Conservation (phyloP, 192 early-diverging fungal species). For the Rhizophagus clarus region DNA sequence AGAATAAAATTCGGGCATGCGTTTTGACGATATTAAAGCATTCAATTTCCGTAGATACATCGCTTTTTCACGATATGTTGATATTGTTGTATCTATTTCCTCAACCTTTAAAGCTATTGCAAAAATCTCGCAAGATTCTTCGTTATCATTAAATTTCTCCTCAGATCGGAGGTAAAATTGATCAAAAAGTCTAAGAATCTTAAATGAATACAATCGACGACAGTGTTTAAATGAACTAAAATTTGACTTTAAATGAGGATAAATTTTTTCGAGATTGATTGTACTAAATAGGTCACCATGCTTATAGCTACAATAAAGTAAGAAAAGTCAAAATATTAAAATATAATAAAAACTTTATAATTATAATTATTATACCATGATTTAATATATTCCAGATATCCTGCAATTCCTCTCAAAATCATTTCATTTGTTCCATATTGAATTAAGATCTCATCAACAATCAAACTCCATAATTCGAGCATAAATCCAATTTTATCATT, state of each 20-base stretch:
- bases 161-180: constrained; percentile 54
- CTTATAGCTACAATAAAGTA: neutral
- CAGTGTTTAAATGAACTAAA: constrained; percentile 59
- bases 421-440: constrained; percentile 50
- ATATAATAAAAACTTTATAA: neutral
- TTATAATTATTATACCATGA: constrained; percentile 1
- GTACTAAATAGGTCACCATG: constrained; percentile 38
- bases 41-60: constrained; percentile 75
- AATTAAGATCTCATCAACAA: constrained; percentile 45
- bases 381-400: constrained; percentile 42
- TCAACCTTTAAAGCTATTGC: constrained; percentile 65
- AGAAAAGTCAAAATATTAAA: neutral
- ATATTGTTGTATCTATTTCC: constrained; percentile 58
- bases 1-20: constrained; percentile 72
- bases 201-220: constrained; percentile 64
- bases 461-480: constrained; percentile 37
- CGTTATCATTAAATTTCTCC: constrained; percentile 31
- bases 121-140: constrained; percentile 54
- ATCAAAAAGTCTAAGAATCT: constrained; percentile 71
- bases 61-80: constrained; percentile 77
- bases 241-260: constrained; percentile 57
- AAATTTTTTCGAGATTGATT: constrained; percentile 49
- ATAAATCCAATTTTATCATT: constrained; percentile 32
- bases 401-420: constrained; percentile 47
- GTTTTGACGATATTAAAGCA: constrained; percentile 58